Conservation (phyloP, 495 filamentous ascomycete genomes). For the Xylaria telfairii region DNA sequence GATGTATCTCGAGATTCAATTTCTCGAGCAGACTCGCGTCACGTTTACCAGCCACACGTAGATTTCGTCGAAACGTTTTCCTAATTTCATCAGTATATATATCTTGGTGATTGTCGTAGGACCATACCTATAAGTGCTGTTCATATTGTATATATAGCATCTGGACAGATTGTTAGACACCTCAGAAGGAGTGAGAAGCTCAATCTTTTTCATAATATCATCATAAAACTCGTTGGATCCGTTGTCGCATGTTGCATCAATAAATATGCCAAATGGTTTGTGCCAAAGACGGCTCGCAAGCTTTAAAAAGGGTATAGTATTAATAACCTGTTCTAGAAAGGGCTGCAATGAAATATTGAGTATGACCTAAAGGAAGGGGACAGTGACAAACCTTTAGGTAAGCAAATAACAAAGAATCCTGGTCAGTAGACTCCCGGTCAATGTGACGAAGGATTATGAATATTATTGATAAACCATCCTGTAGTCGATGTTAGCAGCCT, state of each 20-base stretch:
- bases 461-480: slow-evolving; percentile 69
- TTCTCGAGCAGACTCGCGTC: slow-evolving; percentile 63
- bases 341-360: neutral
- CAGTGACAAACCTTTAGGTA: slow-evolving; percentile 60
- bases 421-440: slow-evolving; percentile 63
- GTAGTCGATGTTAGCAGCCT: slow-evolving; percentile 8
- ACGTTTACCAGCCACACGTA: slow-evolving; percentile 61
- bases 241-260: slow-evolving; percentile 71
- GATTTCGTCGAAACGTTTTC: slow-evolving; percentile 66
- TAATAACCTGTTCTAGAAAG: neutral
- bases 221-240: slow-evolving; percentile 66
- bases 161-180: slow-evolving; percentile 60
- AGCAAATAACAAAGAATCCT: slow-evolving; percentile 66
- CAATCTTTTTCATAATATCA: slow-evolving; percentile 61
- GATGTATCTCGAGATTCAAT: slow-evolving; percentile 64
- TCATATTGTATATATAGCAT: slow-evolving; percentile 73
- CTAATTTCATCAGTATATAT: slow-evolving; percentile 34
- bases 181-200: slow-evolving; percentile 64
- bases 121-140: slow-evolving; percentile 60
- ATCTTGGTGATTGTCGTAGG: neutral
- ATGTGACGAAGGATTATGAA: slow-evolving; percentile 70
- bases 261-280: slow-evolving; percentile 66
- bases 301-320: slow-evolving; percentile 34
- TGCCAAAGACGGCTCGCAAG: slow-evolving; percentile 72
- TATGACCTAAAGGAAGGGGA: neutral